Evolutionary conservation across 139 green algal genomes (phyloP).

Genomic region (Coccomyxa sp.): DNA sequence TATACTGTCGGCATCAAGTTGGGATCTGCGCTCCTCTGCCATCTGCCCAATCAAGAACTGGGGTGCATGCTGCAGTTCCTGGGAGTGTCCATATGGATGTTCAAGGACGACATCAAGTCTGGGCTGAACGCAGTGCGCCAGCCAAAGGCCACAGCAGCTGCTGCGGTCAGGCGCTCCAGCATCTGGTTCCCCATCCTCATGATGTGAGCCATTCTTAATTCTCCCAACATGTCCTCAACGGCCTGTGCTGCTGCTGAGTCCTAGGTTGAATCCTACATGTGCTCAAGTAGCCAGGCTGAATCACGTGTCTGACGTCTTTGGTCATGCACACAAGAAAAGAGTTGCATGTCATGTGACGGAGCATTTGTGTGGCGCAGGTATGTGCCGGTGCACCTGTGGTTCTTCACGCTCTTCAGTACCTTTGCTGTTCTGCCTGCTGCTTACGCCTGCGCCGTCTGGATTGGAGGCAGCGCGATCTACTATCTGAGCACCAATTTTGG

Average conservation of each 20-base stretch:
- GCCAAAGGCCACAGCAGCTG: not conserved
- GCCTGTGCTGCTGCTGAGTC: too few relatives aligned
- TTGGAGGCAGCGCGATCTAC: constrained; percentile 53
- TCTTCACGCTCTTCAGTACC: constrained; percentile 6
- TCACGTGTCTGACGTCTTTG: too few relatives aligned
- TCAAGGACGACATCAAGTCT: constrained; percentile 2
- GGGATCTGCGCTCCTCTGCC: not conserved
- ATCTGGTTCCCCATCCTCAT: constrained; percentile 28
- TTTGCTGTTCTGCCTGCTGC: constrained; percentile 34
- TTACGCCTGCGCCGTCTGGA: constrained; percentile 32
- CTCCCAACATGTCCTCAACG: too few relatives aligned
- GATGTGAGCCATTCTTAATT: constrained; percentile 24
- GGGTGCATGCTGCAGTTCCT: constrained; percentile 11
- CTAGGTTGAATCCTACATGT: too few relatives aligned
- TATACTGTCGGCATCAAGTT: not conserved
- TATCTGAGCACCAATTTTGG: constrained; percentile 51
- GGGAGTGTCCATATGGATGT: constrained; percentile 18
- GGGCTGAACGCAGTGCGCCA: not conserved
- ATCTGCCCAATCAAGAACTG: too few relatives aligned
- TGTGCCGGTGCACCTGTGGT: constrained; percentile 25
- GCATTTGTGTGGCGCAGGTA: too few relatives aligned
- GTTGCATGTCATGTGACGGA: too few relatives aligned
- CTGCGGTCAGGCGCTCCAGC: not conserved
- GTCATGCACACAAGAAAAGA: too few relatives aligned
- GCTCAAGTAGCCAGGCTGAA: too few relatives aligned